A percentile compares a stretch with the other conserved stretches of the same genome.
Conservation (phyloP, 2,329 filamentous ascomycete species). For the Phialocephala subalpina region DNA sequence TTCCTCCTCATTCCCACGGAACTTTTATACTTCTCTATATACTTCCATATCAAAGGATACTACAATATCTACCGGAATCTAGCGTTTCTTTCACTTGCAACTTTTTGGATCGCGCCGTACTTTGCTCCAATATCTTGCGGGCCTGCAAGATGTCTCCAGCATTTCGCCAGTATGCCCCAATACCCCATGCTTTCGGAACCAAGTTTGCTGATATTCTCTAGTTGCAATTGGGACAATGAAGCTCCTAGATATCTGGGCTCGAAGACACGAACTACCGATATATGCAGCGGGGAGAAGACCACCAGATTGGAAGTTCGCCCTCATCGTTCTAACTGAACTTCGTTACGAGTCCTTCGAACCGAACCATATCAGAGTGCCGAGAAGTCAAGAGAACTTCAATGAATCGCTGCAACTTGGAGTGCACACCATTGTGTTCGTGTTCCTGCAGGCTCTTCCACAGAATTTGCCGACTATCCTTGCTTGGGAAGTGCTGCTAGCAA, state of each 20-base stretch:
- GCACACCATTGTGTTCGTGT: conserved; percentile 44
- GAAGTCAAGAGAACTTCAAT: conserved; percentile 44
- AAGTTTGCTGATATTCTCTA: conserved; percentile 29
- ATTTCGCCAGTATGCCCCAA: conserved; percentile 44
- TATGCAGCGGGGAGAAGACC: conserved; percentile 43
- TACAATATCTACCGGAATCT: conserved; percentile 37
- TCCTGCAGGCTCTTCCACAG: conserved; percentile 48
- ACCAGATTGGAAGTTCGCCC: conserved; percentile 41
- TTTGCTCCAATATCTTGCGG: conserved; percentile 45
- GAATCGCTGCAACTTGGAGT: conserved; percentile 47
- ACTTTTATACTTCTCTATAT: conserved; percentile 45
- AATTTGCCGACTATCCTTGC: conserved; percentile 46
- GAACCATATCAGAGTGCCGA: conserved; percentile 47
- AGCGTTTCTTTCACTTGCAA: conserved; percentile 34
- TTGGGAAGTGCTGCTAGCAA: conserved; percentile 48
- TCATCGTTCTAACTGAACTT: conserved; percentile 49
- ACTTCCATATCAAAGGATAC: conserved; percentile 39
- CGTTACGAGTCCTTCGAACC: conserved; percentile 53
- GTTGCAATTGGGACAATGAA: conserved; percentile 51
- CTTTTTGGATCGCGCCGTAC: conserved; percentile 40
- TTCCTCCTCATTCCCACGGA: conserved; percentile 42
- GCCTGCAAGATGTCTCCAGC: conserved; percentile 43
- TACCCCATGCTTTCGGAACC: not conserved
- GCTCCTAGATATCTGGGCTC: conserved; percentile 49
- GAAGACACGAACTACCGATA: conserved; percentile 44